Evolutionary conservation across 352 stramenopile genomes (phyloP), one percentile per base, ranked within the genome.

Genomic region (Pythium rishiriense): DNA sequence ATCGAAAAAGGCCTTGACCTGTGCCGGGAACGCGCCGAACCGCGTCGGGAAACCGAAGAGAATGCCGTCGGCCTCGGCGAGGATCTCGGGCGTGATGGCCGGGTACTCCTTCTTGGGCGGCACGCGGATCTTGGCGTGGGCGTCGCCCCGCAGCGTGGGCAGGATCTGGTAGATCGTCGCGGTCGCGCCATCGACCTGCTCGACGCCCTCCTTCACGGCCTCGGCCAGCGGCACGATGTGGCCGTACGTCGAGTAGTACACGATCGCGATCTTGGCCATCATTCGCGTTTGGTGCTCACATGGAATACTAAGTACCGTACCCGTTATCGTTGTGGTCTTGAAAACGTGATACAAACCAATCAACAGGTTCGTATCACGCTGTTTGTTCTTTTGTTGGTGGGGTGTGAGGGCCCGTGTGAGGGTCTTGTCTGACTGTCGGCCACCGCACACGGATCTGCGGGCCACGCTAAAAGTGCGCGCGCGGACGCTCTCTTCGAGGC

Each of bases 1-100:
- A 71, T 98, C 91, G 41, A 96, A 91, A 24, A 97, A 79, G 21
- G 79, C 73, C 80, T 96, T 96, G 29, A 98, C 76, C 73, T 97
- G 93, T 12, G 93, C 86, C 10, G 81, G 74, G 41, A 88, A 52
- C 58, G 82, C 78, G 62, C 88, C 88, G 60, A 90, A 97, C 17
- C 89, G 81, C 33, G 87, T 94, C n/a, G 81, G 78, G 55, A 97
- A 72, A 42, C 89, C 90, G 56, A 96, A 97, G 21, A 97, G 51
- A 60, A 96, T 74, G 48, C 86, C 88, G 57, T 96, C 88, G 24
- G 72, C 72, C n/a, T 81, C 72, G 21, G 55, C 55, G 47, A 96
- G 69, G 39, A 84, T 68, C 12, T 79, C 74, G 0, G 81, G 53
- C n/a, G 73, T 76, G 21, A 79, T 76, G 24, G 89, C 61, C 42